These are phyloP conservation scores for Nyctanthes arbortristis DNA, from an alignment of 257 asterid species.

Conservation along the genomic window DNA sequence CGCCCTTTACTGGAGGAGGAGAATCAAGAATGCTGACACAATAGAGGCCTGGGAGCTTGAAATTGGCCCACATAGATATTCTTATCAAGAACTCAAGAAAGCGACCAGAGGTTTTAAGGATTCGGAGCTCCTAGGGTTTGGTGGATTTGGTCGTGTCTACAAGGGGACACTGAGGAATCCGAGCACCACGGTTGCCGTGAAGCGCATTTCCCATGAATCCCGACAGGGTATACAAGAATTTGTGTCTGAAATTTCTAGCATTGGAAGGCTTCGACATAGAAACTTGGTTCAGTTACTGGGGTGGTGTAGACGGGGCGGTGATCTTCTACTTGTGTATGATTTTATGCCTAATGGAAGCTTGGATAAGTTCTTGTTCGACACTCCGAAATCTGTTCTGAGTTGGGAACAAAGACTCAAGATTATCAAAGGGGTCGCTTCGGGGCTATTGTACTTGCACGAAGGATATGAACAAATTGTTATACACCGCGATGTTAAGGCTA, in stretches of 20 bases:
- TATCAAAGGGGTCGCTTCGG: slow-evolving; percentile 19
- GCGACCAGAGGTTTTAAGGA: slow-evolving; percentile 17
- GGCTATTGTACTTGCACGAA: slow-evolving; percentile 19
- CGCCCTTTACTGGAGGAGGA: slow-evolving; percentile 6
- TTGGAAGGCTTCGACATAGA: slow-evolving; percentile 22
- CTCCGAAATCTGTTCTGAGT: not conserved
- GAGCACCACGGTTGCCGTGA: slow-evolving; percentile 8
- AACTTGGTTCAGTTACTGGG: slow-evolving; percentile 16
- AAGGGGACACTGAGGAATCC: not conserved
- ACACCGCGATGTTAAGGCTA: slow-evolving; percentile 17
- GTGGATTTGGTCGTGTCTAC: slow-evolving; percentile 20
- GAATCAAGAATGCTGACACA: slow-evolving; percentile 1
- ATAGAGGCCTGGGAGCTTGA: slow-evolving; percentile 24
- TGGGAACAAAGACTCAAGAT: slow-evolving; percentile 13
- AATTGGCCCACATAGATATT: slow-evolving; percentile 19
- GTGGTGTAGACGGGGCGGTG: slow-evolving; percentile 15
- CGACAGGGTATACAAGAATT: slow-evolving; percentile 18
- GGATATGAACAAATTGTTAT: slow-evolving; percentile 8
- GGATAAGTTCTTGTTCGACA: slow-evolving; percentile 4
- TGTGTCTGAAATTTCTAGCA: slow-evolving; percentile 15
- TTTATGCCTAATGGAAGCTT: slow-evolving; percentile 20
- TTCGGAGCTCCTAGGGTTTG: slow-evolving; percentile 4
- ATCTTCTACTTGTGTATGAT: slow-evolving; percentile 14
- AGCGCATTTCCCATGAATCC: slow-evolving; percentile 18
- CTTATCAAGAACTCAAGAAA: slow-evolving; percentile 7